Percentiles rank a stretch among this genome's conserved stretches.
Evolutionary conservation across 2,329 filamentous ascomycete genomes (phyloP).

Genomic region (Calonectria multiphialidica): DNA sequence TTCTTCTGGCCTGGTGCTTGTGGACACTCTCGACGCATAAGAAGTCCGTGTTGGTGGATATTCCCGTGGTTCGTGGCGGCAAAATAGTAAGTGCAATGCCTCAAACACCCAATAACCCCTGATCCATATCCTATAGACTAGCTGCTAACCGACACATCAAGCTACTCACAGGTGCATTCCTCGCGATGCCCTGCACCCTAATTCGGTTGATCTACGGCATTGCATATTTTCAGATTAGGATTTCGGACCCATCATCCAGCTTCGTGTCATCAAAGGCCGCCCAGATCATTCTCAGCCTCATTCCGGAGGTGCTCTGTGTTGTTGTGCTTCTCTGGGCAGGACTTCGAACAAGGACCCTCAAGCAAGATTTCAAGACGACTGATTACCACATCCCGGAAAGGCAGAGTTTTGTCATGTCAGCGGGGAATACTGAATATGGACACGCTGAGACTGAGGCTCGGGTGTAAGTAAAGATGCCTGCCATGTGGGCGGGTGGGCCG

Average conservation of each 20-base stretch:
- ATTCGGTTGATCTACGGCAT: slow-evolving; percentile 22
- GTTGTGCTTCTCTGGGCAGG: slow-evolving; percentile 8
- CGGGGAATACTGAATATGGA: not conserved
- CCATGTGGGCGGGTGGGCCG: too few relatives aligned
- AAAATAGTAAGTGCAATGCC: not conserved
- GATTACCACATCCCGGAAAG: not conserved
- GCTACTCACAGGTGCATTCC: slow-evolving; percentile 11
- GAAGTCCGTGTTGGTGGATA: not conserved
- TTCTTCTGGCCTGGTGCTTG: slow-evolving; percentile 10
- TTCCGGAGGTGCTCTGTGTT: slow-evolving; percentile 20
- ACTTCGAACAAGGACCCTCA: slow-evolving; percentile 11
- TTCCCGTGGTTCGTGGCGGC: not conserved
- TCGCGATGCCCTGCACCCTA: not conserved
- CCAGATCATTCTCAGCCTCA: slow-evolving; percentile 11
- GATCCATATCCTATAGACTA: not conserved
- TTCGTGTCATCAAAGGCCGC: slow-evolving; percentile 15
- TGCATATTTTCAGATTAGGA: slow-evolving; percentile 13
- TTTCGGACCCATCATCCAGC: slow-evolving; percentile 12
- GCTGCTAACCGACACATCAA: not conserved
- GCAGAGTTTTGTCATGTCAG: not conserved
- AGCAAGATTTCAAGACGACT: slow-evolving; percentile 13
- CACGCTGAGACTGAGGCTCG: not conserved
- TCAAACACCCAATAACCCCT: too few relatives aligned
- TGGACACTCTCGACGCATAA: slow-evolving; percentile 9
- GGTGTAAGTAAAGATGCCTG: not conserved